phyloP scores from a whole-genome alignment of 257 asterid species.

The Linaria vulgaris region DNA sequence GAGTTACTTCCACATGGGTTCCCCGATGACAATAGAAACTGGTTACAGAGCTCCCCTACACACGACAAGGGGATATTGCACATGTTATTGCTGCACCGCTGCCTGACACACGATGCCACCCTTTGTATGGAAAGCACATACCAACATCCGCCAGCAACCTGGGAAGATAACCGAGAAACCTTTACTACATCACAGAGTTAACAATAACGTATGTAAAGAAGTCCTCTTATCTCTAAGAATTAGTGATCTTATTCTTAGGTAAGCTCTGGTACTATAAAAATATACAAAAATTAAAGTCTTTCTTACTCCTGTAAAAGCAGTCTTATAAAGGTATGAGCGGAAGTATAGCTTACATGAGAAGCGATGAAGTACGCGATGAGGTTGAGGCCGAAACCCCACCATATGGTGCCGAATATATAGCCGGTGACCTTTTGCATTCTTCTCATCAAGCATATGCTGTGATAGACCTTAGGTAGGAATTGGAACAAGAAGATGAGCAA shows the following conservation, averaged over 20 bases:
- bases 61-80: constrained; percentile 65
- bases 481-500: constrained; percentile 81
- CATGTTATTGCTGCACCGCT: constrained; percentile 44
- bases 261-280: too few species aligned
- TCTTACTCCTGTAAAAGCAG: too few species aligned
- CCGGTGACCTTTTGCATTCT: constrained; percentile 92
- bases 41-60: constrained; percentile 73
- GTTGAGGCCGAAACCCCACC: constrained; percentile 99
- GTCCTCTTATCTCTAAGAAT: too few species aligned
- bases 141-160: constrained; percentile 99
- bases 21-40: constrained; percentile 51
- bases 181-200: too few species aligned
- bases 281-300: too few species aligned
- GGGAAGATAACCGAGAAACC: not conserved
- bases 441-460: constrained; percentile 72
- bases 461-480: constrained; percentile 84
- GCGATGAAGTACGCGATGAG: constrained; percentile 95
- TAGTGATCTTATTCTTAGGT: too few species aligned
- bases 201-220: too few species aligned
- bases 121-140: constrained; percentile 91
- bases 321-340: not conserved
- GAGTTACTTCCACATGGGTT: constrained; percentile 66
- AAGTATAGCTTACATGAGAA: constrained; percentile 63
- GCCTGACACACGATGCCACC: constrained; percentile 73
- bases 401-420: constrained; percentile 84